Conservation (phyloP, 441 rosid genomes). For the Adansonia gregorii region DNA sequence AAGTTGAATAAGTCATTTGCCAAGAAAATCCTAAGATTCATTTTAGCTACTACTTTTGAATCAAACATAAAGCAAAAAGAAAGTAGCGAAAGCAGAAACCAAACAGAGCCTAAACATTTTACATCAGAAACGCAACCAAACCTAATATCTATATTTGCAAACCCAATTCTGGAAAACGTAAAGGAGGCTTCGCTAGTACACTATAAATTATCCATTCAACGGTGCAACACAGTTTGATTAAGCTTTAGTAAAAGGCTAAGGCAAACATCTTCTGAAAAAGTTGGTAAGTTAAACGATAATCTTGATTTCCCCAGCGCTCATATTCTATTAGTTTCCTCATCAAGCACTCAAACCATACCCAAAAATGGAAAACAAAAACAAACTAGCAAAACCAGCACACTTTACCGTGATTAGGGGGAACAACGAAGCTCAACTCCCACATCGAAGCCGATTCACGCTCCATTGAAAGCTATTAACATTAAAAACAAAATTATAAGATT, state of each 20-base stretch:
- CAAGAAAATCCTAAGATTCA: slow-evolving; percentile 16
- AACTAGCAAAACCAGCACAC: not conserved
- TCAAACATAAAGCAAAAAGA: not conserved
- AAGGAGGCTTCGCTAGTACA: not conserved
- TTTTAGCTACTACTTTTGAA: slow-evolving; percentile 2
- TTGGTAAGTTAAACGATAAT: slow-evolving; percentile 15
- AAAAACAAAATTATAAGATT: not conserved
- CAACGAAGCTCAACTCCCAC: slow-evolving; percentile 95
- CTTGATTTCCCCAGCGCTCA: not conserved
- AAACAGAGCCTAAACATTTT: slow-evolving; percentile 13
- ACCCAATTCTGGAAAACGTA: not conserved
- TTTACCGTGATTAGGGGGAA: slow-evolving; percentile 94
- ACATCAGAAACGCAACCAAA: not conserved
- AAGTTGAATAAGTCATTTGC: not conserved
- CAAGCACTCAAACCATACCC: slow-evolving; percentile 21
- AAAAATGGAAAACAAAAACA: not conserved
- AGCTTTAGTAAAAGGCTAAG: not conserved
- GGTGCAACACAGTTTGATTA: not conserved
- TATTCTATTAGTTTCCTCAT: slow-evolving; percentile 15
- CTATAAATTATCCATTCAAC: not conserved
- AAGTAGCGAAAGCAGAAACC: not conserved
- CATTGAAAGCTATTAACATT: slow-evolving; percentile 61
- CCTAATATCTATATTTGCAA: not conserved
- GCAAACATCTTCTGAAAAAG: slow-evolving; percentile 11
- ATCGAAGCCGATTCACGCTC: slow-evolving; percentile 90